phyloP scores from a whole-genome alignment of 192 early-diverging fungal species.

The Backusella westeae region DNA sequence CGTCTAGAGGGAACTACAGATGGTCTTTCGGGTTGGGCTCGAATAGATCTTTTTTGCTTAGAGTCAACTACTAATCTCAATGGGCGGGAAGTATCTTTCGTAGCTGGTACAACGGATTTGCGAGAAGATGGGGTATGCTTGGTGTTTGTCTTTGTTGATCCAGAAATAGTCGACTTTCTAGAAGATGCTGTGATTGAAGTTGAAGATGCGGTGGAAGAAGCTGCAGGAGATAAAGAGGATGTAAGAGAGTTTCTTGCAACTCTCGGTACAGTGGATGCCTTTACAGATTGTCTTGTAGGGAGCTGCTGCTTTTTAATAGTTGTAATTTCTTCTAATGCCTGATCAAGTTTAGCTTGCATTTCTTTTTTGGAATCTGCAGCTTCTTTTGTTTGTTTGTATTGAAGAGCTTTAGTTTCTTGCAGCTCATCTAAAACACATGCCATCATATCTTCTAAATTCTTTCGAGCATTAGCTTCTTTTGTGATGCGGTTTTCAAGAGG shows the following conservation, averaged over 20 bases:
- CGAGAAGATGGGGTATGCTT: not conserved
- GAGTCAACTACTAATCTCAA: not conserved
- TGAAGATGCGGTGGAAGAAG: not conserved
- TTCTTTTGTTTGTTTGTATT: slow-evolving; percentile 10
- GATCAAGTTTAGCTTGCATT: slow-evolving; percentile 17
- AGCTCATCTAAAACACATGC: slow-evolving; percentile 20
- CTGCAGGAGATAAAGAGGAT: not conserved
- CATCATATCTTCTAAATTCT: slow-evolving; percentile 24
- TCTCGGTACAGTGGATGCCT: slow-evolving; percentile 8
- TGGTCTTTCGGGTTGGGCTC: slow-evolving; percentile 1
- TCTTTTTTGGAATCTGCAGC: slow-evolving; percentile 17
- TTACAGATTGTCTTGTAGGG: not conserved
- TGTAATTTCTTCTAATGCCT: slow-evolving; percentile 9
- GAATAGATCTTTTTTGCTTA: not conserved
- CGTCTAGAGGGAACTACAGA: slow-evolving; percentile 16
- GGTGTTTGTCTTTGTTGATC: not conserved
- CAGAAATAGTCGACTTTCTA: not conserved
- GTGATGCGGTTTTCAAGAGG: slow-evolving; percentile 14
- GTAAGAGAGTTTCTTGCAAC: not conserved
- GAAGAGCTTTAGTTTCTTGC: slow-evolving; percentile 15
- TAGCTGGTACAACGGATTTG: not conserved
- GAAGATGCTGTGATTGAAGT: not conserved
- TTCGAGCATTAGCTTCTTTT: slow-evolving; percentile 17
- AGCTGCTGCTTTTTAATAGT: slow-evolving; percentile 9
- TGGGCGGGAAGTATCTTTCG: not conserved